Evolutionary conservation across 169 alveolate species (phyloP).

Genomic region (Plasmodium knowlesi): DNA sequence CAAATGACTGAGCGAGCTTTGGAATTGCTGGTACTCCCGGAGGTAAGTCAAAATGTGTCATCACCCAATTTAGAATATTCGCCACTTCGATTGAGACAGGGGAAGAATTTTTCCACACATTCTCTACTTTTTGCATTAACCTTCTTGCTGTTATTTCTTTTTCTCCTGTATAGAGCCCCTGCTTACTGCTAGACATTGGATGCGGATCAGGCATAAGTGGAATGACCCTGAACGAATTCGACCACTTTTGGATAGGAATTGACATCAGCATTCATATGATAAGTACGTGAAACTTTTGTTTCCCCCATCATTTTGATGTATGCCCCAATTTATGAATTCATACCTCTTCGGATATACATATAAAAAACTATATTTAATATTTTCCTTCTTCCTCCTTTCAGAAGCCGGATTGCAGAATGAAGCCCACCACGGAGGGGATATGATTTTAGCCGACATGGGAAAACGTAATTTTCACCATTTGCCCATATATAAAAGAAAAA

Average conservation of each 20-base stretch:
- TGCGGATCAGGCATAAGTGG: slow-evolving; percentile 98
- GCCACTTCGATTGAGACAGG: background rate
- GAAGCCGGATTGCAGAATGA: slow-evolving; percentile 76
- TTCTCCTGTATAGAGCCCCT: slow-evolving; percentile 85
- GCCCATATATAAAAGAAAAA: background rate
- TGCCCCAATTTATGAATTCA: background rate
- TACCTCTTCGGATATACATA: background rate
- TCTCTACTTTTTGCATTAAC: background rate
- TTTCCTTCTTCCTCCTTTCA: slow-evolving; percentile 5
- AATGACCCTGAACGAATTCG: slow-evolving; percentile 90
- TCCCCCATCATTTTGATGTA: background rate
- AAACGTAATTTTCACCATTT: slow-evolving; percentile 74
- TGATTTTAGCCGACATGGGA: slow-evolving; percentile 94
- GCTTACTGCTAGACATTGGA: slow-evolving; percentile 96
- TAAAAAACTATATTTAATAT: background rate
- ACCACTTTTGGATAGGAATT: slow-evolving; percentile 95
- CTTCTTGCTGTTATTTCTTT: slow-evolving; percentile 26
- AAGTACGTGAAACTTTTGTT: slow-evolving; percentile 83
- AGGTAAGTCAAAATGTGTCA: slow-evolving; percentile 60
- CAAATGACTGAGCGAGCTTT: slow-evolving; percentile 94
- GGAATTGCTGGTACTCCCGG: slow-evolving; percentile 89
- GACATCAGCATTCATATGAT: slow-evolving; percentile 96
- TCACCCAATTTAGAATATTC: background rate
- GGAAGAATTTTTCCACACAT: background rate
- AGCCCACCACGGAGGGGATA: slow-evolving; percentile 90